Evolutionary conservation across 345 rosid species (phyloP).

Genomic region (Bretschneidera sinensis): DNA sequence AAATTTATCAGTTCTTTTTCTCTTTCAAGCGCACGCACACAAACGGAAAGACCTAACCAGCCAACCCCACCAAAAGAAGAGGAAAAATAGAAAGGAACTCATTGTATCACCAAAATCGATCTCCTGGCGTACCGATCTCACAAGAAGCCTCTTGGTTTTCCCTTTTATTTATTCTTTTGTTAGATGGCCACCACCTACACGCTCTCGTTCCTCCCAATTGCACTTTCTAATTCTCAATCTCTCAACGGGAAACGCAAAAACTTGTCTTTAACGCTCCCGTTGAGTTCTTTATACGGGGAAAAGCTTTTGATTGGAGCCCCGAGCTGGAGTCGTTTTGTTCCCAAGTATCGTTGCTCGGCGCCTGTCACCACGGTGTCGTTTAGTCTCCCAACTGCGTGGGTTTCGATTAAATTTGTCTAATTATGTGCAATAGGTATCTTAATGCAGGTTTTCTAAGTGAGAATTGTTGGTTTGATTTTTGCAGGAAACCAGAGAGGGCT

Average conservation of each 20-base stretch:
- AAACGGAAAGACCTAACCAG: too few relatives aligned
- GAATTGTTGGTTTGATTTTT: constrained; percentile 13
- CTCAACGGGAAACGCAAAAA: constrained; percentile 9
- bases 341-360: constrained; percentile 30
- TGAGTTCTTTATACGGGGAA: constrained; percentile 39
- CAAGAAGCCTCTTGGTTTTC: background rate
- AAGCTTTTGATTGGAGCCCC: constrained; percentile 33
- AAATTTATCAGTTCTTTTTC: too few relatives aligned
- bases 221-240: constrained; percentile 30
- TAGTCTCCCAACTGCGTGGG: constrained; percentile 68
- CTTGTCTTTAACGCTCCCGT: constrained; percentile 23
- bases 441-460: background rate
- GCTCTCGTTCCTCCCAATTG: constrained; percentile 39
- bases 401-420: background rate
- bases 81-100: background rate
- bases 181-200: constrained; percentile 55
- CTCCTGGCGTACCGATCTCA: too few relatives aligned
- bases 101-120: background rate
- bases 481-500: constrained; percentile 53
- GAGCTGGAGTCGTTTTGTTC: constrained; percentile 24
- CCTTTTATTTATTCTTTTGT: background rate
- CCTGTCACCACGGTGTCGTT: constrained; percentile 41
- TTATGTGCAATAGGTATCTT: background rate
- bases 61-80: too few relatives aligned
- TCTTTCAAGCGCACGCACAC: too few relatives aligned